phyloP scores from a whole-genome alignment of 768 basidiomycete genomes.

The Pleurotus citrinopileatus region DNA sequence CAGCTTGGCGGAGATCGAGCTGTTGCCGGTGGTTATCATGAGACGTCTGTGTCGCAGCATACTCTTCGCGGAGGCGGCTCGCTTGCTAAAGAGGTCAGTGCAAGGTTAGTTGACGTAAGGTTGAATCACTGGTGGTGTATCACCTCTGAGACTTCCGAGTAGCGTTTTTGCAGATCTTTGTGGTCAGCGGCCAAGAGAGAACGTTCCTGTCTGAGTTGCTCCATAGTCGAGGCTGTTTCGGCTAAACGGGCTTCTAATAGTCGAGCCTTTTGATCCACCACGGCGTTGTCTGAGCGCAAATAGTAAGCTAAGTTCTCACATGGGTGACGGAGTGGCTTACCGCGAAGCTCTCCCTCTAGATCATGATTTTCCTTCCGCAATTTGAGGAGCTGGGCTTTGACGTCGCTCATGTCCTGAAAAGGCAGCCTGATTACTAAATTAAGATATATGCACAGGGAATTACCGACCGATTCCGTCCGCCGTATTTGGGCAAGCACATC shows the following conservation, averaged over 20 bases:
- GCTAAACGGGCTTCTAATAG: constrained; percentile 62
- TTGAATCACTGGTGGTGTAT: constrained; percentile 14
- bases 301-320: constrained; percentile 1
- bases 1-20: constrained; percentile 65
- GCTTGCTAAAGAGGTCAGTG: constrained; percentile 41
- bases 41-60: constrained; percentile 55
- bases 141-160: constrained; percentile 67
- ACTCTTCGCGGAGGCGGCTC: constrained; percentile 61
- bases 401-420: constrained; percentile 73
- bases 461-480: constrained; percentile 65
- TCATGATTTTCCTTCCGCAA: constrained; percentile 73
- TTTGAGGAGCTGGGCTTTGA: constrained; percentile 63
- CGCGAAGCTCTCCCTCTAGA: constrained; percentile 70
- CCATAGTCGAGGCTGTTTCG: constrained; percentile 69
- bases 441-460: background rate
- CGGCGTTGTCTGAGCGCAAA: constrained; percentile 48
- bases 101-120: background rate
- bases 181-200: constrained; percentile 66
- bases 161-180: constrained; percentile 68
- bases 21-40: constrained; percentile 74
- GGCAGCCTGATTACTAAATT: constrained; percentile 9
- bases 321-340: constrained; percentile 32
- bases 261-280: constrained; percentile 71
- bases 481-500: constrained; percentile 61
- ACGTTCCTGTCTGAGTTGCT: constrained; percentile 76